Base-by-base conservation (phyloP, 2,329 filamentous ascomycete species). In the Tolypocladium guangdongense region DNA sequence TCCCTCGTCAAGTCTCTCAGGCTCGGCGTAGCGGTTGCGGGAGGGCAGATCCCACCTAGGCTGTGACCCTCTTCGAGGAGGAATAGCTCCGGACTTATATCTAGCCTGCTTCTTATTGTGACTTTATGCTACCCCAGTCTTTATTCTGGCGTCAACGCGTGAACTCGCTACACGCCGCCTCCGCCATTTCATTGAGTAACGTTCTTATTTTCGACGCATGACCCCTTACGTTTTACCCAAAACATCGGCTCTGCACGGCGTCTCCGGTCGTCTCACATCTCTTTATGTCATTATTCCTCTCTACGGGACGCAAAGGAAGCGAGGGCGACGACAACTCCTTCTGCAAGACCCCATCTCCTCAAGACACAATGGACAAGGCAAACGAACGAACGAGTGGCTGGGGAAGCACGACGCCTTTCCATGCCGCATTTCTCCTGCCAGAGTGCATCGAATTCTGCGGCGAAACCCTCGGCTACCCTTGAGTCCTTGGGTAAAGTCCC, bases 161-260 rank as follows among this genome's bases (percentile, higher is more conserved):
- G 8, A 37, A 36, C 22, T 52, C 50, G 50, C 35, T 49, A 27
- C 33, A 22, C 48, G 47, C 39, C n/a, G n/a, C 20, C 46, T 46
- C 45, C 27, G 51, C 51, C 54, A 49, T 64, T 66, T 63, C 56
- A 59, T 63, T 64, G 60, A 60, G 59, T 67, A 62, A 59, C 38
- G 56, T 60, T 62, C 57, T 61, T 61, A 62, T 58, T 61, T 63
- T 63, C 57, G 59, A 63, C 59, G 61, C 61, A 62, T 58, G 59
- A 59, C 62, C 59, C 58, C 55, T 58, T 59, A 60, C 54, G 55
- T 56, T 59, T 64, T 56, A 53, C 39, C 50, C 51, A 56, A 56
- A 59, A 57, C 54, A 57, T 60, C 52, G 63, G 60, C 56, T 60
- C 57, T 61, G 61, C 58, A 62, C 56, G 60, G 58, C 63, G 61